Evolutionary conservation across 805 yeast species (phyloP), one percentile per base, ranked within the genome.

Genomic region (Grigorovia transvaalensis): DNA sequence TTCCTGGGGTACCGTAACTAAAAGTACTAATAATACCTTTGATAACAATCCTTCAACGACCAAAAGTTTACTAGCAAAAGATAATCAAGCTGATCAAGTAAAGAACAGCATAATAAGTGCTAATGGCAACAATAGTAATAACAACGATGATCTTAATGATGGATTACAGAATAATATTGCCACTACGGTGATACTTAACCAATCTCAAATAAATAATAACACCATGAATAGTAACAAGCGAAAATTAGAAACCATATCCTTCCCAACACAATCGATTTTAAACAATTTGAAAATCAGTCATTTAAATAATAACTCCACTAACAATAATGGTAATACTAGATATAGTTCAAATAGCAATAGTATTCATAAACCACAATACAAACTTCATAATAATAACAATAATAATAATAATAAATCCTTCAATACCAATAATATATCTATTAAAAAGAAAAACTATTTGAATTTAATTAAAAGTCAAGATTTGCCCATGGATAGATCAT

Each of bases 401-500:
- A 40, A 6, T 13, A 33, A 48, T 33, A 20, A 12, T 8, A 38
- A 38, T 7, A 23, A 23, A 23, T 23, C 27, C 3, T 2, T 13
- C 9, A 35, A 17, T 38, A 40, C 15, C 13, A 33, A 48, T 33
- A 20, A 12, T 8, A 20, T 41, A 59, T 2, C 47, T 50, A 11
- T 62, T 13, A 38, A 38, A 38, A 38, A 38, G 42, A 38, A 38
- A 38, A 38, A n/a, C 17, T 38, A 38, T 38, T 38, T 38, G 8
- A 38, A 38, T 38, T 38, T 38, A 38, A 38, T 66, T 27, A 60
- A 58, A 50, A 65, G 69, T 2, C 69, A 63, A 50, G 56, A 64
- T 1, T 50, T 68, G 44, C 70, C 70, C 8, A 50, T 68, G 5
- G 54, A 59, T 17, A 56, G 71, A 47, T 62, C 67, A n/a, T 45